Evolutionary conservation across 805 yeast genomes (phyloP).

Genomic region (Candida patagonica): DNA sequence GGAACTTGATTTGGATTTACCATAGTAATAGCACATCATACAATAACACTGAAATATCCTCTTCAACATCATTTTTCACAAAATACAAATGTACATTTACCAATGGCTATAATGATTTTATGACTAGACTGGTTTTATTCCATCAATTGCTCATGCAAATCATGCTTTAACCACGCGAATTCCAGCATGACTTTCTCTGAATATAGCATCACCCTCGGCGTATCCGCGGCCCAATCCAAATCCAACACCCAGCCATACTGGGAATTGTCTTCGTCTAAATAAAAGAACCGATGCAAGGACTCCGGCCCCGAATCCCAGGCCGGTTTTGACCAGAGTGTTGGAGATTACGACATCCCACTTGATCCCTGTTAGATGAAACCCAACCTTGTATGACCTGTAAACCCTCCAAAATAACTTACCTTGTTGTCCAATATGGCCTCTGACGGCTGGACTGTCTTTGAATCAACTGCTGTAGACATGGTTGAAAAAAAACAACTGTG

Average conservation of each 20-base stretch:
- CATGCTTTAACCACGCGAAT: slow-evolving; percentile 26
- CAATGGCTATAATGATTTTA: too few species aligned
- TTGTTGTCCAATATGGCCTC: slow-evolving; percentile 30
- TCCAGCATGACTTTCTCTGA: slow-evolving; percentile 41
- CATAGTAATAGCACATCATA: too few species aligned
- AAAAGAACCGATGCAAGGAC: slow-evolving; percentile 82
- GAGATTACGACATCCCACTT: slow-evolving; percentile 94
- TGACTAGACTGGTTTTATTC: too few species aligned
- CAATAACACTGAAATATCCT: too few species aligned
- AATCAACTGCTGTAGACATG: slow-evolving; percentile 11
- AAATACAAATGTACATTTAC: too few species aligned
- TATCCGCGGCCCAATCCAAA: slow-evolving; percentile 97
- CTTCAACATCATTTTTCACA: too few species aligned
- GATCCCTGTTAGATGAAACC: neutral
- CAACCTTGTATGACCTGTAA: neutral
- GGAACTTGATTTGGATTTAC: too few species aligned
- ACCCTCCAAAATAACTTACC: slow-evolving; percentile 19
- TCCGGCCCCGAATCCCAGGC: slow-evolving; percentile 95
- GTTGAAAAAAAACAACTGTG: too few species aligned
- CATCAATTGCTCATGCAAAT: neutral
- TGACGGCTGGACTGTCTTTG: slow-evolving; percentile 17
- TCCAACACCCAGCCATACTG: slow-evolving; percentile 96
- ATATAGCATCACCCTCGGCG: slow-evolving; percentile 96
- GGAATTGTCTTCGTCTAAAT: slow-evolving; percentile 92
- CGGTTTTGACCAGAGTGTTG: slow-evolving; percentile 88